phyloP scores from a whole-genome alignment of 805 yeast species.

The Huiozyma naganishii region DNA sequence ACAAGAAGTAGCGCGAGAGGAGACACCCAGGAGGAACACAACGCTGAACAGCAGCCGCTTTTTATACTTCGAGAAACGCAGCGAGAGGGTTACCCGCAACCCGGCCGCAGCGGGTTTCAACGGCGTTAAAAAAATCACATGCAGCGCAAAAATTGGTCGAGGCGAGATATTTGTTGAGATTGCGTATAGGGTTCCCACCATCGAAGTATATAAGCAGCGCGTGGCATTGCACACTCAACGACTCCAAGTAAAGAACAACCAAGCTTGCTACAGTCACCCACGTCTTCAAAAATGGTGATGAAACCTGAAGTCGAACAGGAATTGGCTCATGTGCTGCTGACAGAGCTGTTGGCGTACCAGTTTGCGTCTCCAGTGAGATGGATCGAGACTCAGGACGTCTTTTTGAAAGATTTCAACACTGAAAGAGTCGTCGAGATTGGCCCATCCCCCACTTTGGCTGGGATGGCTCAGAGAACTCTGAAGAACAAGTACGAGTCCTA shows the following conservation, averaged over 20 bases:
- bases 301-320: slow-evolving; percentile 95
- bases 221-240: not conserved
- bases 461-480: slow-evolving; percentile 97
- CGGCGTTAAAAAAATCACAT: not conserved
- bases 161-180: not conserved
- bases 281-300: slow-evolving; percentile 23
- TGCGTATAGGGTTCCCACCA: not conserved
- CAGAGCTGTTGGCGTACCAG: slow-evolving; percentile 95
- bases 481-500: slow-evolving; percentile 89
- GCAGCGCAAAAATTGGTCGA: too few relatives aligned
- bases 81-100: not conserved
- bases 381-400: slow-evolving; percentile 99
- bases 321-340: slow-evolving; percentile 84
- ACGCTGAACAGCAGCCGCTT: not conserved
- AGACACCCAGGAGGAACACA: too few relatives aligned
- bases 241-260: too few relatives aligned
- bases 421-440: slow-evolving; percentile 98
- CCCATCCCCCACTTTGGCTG: slow-evolving; percentile 96
- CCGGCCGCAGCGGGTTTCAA: too few relatives aligned
- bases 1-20: too few relatives aligned
- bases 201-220: not conserved
- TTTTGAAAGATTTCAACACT: slow-evolving; percentile 84
- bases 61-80: not conserved
- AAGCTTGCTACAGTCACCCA: too few relatives aligned
- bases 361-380: slow-evolving; percentile 99